Evolutionary conservation across 1,284 basidiomycete species (phyloP), one percentile per base, ranked within the genome.

Genomic region (Coniophora puteana): DNA sequence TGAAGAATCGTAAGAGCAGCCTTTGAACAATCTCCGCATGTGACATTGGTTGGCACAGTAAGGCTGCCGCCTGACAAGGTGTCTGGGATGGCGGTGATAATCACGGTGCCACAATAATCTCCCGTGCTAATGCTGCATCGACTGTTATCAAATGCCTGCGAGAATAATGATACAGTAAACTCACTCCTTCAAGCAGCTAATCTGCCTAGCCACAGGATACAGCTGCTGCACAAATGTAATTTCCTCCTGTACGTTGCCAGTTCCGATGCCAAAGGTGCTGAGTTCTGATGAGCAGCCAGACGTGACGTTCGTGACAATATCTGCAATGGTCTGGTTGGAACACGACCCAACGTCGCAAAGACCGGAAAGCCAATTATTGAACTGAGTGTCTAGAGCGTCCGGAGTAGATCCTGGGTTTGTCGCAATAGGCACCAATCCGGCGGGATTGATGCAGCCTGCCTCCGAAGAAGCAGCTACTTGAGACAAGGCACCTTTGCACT

Each of bases 301-400:
- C 1, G 74, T 73, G 34, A 69, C 41, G 20, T 65, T 49, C 2
- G 66, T 66, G 26, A 71, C 50, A 25, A 83, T 60, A 7, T 62
- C 51, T 12, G 70, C 57, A 54, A 74, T 65, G 4, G 75, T 74
- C 22, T 60, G 58, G 51, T 84, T 81, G 45, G 62, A 71, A 60
- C 83, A 87, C n/a, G 74, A 58, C 3, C 65, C 57, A 35, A 68
- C 64, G 22, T 65, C 48, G 58, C 84, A 88, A 38, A 81, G 25
- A 24, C 69, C 72, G 2, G 61, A 67, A 40, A 85, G 58, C 83
- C 81, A 84, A 27, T 34, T 68, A 58, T 80, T 66, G 44, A 86
- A n/a, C n/a, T n/a, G n/a, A n/a, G n/a, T 50, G 6, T 74, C 68
- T 2, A 55, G 50, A 29, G 84, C 61, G 35, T 83, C 45, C 2